These are phyloP conservation scores for Flaveria brownii DNA, from an alignment of 129 eudicot genomes.

Conservation along the genomic window DNA sequence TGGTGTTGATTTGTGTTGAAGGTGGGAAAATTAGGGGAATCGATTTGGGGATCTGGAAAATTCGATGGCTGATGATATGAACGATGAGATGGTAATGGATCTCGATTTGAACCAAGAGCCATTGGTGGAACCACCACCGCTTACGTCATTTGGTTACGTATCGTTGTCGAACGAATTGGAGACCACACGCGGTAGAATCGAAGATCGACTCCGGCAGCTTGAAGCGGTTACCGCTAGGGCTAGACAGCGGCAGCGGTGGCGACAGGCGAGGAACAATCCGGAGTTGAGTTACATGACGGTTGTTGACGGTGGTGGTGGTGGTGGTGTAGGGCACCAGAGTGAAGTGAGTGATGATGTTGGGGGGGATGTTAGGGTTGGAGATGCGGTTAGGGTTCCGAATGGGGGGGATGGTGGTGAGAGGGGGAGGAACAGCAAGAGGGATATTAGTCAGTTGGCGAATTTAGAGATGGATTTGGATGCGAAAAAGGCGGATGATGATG, in stretches of 20 bases:
- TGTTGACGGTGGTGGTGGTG: slow-evolving; percentile 11
- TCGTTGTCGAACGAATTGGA: slow-evolving; percentile 48
- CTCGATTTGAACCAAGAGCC: slow-evolving; percentile 80
- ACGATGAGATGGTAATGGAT: slow-evolving; percentile 51
- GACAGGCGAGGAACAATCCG: slow-evolving; percentile 42
- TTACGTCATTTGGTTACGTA: slow-evolving; percentile 29
- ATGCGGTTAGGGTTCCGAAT: slow-evolving; percentile 15
- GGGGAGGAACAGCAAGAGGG: slow-evolving; percentile 56
- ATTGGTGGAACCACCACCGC: slow-evolving; percentile 31
- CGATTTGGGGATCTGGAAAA: slow-evolving; percentile 32
- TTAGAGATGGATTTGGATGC: slow-evolving; percentile 61
- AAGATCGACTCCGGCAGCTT: slow-evolving; percentile 68
- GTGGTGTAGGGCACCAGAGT: slow-evolving; percentile 21
- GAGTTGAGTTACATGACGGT: slow-evolving; percentile 38
- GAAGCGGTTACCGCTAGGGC: slow-evolving; percentile 73
- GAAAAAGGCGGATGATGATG: slow-evolving; percentile 36
- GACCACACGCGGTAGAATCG: slow-evolving; percentile 53
- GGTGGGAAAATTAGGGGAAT: slow-evolving; percentile 11
- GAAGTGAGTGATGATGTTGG: slow-evolving; percentile 19
- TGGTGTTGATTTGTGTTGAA: slow-evolving; percentile 23
- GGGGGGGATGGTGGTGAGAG: slow-evolving; percentile 29
- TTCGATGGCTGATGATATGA: slow-evolving; percentile 53
- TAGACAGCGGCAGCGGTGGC: slow-evolving; percentile 67
- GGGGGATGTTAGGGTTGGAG: background rate
- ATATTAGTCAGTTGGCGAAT: slow-evolving; percentile 54